These are phyloP conservation scores for Metrosideros polymorpha DNA, from an alignment of 441 rosid genomes.

Conservation along the genomic window DNA sequence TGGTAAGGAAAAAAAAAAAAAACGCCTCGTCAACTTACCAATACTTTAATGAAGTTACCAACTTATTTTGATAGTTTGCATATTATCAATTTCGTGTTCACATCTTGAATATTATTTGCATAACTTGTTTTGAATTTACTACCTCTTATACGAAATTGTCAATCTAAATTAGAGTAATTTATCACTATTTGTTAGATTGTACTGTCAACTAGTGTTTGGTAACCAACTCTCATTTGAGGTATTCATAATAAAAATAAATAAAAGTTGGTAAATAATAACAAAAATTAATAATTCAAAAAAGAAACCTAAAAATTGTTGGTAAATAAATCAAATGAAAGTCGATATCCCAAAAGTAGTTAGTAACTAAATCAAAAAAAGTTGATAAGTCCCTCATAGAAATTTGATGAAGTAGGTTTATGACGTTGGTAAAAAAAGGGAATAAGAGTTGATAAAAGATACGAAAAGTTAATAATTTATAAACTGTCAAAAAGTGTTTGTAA, in stretches of 20 bases:
- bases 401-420: not conserved
- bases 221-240: not conserved
- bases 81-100: rapidly evolving
- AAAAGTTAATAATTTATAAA: not conserved
- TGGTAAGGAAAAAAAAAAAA: not conserved
- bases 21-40: not conserved
- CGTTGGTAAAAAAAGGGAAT: not conserved
- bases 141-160: not conserved
- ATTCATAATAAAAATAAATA: not conserved
- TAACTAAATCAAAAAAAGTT: not conserved
- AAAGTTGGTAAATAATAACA: not conserved
- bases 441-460: not conserved
- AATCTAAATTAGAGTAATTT: not conserved
- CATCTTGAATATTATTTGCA: not conserved
- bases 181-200: not conserved
- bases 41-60: not conserved
- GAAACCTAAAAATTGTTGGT: not conserved
- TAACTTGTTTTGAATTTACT: not conserved
- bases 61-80: not conserved
- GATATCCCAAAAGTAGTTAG: not conserved
- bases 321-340: not conserved
- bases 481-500: not conserved
- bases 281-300: no score
- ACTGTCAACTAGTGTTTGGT: not conserved
- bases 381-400: not conserved